Evolutionary conservation across 345 rosid species (phyloP).

Genomic region (Noccaea bulbosa): DNA sequence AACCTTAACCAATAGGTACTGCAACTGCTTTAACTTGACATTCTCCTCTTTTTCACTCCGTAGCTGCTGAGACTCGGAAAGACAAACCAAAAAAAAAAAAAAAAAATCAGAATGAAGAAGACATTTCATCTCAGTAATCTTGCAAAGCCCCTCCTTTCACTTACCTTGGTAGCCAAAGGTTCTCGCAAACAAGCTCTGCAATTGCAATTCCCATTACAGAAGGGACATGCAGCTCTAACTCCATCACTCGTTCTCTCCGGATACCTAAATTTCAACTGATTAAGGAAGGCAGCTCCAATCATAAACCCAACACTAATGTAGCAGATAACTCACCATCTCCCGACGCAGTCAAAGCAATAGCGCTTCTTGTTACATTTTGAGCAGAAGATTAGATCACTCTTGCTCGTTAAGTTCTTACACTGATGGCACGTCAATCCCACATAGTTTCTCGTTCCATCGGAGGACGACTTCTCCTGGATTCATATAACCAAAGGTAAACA

Average conservation of each 20-base stretch:
- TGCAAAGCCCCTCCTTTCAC: background rate
- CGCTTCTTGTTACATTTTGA: constrained; percentile 24
- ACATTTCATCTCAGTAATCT: constrained; percentile 16
- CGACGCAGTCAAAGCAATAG: constrained; percentile 36
- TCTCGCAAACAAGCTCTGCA: constrained; percentile 41
- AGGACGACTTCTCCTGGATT: constrained; percentile 20
- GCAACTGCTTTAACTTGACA: constrained; percentile 44
- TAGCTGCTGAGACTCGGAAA: constrained; percentile 20
- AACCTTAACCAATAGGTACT: constrained; percentile 43
- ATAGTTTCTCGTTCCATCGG: constrained; percentile 14
- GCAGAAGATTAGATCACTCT: constrained; percentile 36
- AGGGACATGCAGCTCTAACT: constrained; percentile 35
- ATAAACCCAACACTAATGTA: background rate
- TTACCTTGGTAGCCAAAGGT: constrained; percentile 43
- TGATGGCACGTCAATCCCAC: constrained; percentile 40
- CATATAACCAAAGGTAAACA: background rate
- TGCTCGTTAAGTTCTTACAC: constrained; percentile 26
- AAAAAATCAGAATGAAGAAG: background rate
- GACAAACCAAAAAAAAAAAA: too few relatives aligned
- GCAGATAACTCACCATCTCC: constrained; percentile 33
- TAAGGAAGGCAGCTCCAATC: background rate
- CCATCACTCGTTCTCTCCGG: constrained; percentile 28
- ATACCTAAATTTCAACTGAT: constrained; percentile 26
- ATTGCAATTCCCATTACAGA: constrained; percentile 38
- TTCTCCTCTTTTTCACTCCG: background rate